A percentile compares a stretch with the other conserved stretches of the same genome.
These are phyloP conservation scores for Saccharomyces jurei DNA, from an alignment of 805 yeast genomes.

Conservation along the genomic window DNA sequence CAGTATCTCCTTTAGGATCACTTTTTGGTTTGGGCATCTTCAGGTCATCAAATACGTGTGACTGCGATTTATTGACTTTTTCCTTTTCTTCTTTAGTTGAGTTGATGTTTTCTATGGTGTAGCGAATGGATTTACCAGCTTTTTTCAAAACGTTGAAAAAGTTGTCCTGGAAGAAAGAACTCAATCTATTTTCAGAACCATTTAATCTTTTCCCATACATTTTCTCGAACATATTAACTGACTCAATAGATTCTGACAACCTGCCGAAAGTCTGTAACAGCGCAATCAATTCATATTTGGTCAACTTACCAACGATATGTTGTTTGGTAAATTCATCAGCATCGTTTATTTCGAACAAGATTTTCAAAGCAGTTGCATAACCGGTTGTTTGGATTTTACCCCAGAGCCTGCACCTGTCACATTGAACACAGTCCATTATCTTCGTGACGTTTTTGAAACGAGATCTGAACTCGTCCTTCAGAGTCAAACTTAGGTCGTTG, in stretches of 20 bases:
- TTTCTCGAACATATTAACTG: conserved; percentile 62
- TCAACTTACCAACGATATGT: conserved; percentile 48
- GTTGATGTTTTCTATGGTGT: not conserved
- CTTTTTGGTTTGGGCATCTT: conserved; percentile 19
- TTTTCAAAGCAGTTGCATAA: conserved; percentile 91
- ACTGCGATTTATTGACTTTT: not conserved
- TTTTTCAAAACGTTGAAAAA: conserved; percentile 25
- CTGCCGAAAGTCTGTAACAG: conserved; percentile 89
- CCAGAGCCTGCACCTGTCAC: conserved; percentile 97
- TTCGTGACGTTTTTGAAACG: conserved; percentile 86
- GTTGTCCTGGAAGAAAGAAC: conserved; percentile 24
- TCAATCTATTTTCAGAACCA: conserved; percentile 12
- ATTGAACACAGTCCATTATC: conserved; percentile 97
- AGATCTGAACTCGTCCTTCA: conserved; percentile 78
- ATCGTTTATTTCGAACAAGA: conserved; percentile 67
- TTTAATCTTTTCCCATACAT: conserved; percentile 37
- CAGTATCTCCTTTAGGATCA: not conserved
- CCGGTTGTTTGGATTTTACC: conserved; percentile 97
- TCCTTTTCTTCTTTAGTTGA: not conserved
- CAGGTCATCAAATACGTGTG: conserved; percentile 19
- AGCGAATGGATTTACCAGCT: conserved; percentile 20
- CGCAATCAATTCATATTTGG: conserved; percentile 81
- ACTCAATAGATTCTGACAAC: conserved; percentile 71
- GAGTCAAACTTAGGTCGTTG: conserved; percentile 35
- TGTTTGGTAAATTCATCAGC: conserved; percentile 36